Percentiles rank a stretch among this genome's conserved stretches.
Evolutionary conservation across 768 basidiomycete species (phyloP).

Genomic region (Leccinum uliginosum): DNA sequence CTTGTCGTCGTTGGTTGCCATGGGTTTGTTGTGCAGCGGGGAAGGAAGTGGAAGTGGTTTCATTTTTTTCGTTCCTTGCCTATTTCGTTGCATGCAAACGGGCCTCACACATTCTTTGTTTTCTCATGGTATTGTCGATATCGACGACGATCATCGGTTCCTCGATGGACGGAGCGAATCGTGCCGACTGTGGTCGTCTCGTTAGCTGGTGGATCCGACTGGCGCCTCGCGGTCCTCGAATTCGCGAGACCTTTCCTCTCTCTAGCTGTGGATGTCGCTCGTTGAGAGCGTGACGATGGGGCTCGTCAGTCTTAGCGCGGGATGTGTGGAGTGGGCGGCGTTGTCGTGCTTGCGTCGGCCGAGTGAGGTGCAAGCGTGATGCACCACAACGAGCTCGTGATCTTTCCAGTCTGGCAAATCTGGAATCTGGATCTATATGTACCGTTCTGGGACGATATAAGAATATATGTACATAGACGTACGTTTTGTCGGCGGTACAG

Average conservation of each 20-base stretch:
- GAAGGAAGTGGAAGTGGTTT: neutral
- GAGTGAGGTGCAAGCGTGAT: neutral
- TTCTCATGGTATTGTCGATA: neutral
- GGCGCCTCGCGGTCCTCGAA: too few relatives aligned
- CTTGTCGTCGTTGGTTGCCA: neutral
- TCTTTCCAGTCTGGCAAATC: neutral
- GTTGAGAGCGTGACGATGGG: neutral
- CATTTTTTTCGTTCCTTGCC: neutral
- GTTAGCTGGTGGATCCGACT: too few relatives aligned
- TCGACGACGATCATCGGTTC: constrained; percentile 32
- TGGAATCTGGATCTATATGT: too few relatives aligned
- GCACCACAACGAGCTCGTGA: neutral
- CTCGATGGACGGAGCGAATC: constrained; percentile 58
- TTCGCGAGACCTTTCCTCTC: too few relatives aligned
- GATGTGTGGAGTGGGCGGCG: neutral
- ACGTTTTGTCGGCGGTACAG: too few relatives aligned
- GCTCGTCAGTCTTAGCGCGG: neutral
- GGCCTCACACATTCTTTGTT: neutral
- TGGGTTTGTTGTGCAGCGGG: too few relatives aligned
- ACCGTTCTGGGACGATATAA: too few relatives aligned
- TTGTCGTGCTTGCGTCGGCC: neutral
- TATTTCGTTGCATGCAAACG: neutral
- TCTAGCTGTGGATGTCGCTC: constrained; percentile 1
- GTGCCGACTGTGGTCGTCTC: constrained; percentile 11
- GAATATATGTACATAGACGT: too few relatives aligned